Evolutionary conservation across 208 protist species (phyloP).

Genomic region (Crithidia expoeki): DNA sequence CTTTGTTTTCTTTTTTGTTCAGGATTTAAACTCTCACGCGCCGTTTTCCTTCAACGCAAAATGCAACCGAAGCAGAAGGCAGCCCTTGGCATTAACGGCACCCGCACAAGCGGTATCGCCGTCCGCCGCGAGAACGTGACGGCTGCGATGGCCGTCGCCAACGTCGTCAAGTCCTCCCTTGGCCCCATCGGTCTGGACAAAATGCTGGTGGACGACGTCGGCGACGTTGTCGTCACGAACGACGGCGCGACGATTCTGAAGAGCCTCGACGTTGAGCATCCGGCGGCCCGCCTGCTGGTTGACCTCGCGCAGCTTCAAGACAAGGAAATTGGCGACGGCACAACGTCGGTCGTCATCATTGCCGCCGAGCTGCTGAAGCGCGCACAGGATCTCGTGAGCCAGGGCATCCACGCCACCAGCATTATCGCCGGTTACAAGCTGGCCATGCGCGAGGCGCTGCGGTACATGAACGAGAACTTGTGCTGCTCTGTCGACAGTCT

Average conservation of each 20-base stretch:
- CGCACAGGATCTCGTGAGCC: constrained; percentile 97
- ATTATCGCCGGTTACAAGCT: constrained; percentile 99
- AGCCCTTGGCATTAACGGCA: constrained; percentile 94
- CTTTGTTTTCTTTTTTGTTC: background rate
- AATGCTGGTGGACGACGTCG: constrained; percentile 99
- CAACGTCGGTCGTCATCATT: constrained; percentile 99
- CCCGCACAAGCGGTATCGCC: constrained; percentile 94
- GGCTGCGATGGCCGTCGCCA: constrained; percentile 97
- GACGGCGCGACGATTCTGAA: constrained; percentile 98
- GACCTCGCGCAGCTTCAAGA: constrained; percentile 99
- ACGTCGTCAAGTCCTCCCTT: constrained; percentile 99
- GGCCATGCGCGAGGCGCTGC: constrained; percentile 95
- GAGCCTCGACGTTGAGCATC: constrained; percentile 94
- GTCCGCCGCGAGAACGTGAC: constrained; percentile 98
- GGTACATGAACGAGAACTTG: constrained; percentile 95
- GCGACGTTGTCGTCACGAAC: constrained; percentile 99
- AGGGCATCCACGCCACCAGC: constrained; percentile 98
- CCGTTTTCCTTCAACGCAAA: too few species aligned
- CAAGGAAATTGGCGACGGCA: constrained; percentile 99
- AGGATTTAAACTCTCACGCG: background rate
- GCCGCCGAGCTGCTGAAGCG: constrained; percentile 99
- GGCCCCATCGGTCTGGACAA: constrained; percentile 99
- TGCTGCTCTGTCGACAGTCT: constrained; percentile 86
- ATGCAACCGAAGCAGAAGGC: constrained; percentile 91
- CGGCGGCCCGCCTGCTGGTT: constrained; percentile 97